phyloP scores from a whole-genome alignment of 2,329 filamentous ascomycete species.

The Talaromyces sp. region DNA sequence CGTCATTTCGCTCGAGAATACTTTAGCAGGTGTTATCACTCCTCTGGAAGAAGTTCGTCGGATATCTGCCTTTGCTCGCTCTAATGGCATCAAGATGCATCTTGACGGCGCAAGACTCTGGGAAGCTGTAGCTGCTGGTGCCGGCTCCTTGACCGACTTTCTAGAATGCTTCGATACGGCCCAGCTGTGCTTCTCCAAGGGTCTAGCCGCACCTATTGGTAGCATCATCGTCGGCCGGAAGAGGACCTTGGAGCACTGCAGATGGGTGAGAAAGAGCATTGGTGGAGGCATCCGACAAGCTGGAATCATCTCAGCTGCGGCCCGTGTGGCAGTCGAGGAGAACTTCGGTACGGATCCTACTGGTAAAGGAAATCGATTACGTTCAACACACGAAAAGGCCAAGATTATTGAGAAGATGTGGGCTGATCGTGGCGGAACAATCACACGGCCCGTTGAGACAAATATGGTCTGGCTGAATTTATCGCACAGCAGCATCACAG shows the following conservation, averaged over 20 bases:
- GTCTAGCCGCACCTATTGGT: constrained; percentile 17
- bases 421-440: constrained; percentile 50
- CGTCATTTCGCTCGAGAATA: constrained; percentile 53
- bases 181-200: constrained; percentile 20
- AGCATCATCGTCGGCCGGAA: constrained; percentile 13
- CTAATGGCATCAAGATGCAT: constrained; percentile 18
- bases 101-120: constrained; percentile 19
- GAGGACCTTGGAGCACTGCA: constrained; percentile 12
- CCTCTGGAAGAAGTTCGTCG: constrained; percentile 16
- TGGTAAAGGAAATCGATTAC: constrained; percentile 22
- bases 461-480: constrained; percentile 20
- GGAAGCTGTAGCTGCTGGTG: constrained; percentile 16
- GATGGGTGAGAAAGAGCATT: constrained; percentile 17
- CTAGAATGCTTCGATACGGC: constrained; percentile 19
- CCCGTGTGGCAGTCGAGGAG: constrained; percentile 27
- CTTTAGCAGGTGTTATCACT: constrained; percentile 20
- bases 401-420: constrained; percentile 27
- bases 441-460: constrained; percentile 39
- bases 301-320: constrained; percentile 27
- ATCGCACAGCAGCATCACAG: not conserved
- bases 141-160: constrained; percentile 17
- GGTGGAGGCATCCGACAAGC: constrained; percentile 20
- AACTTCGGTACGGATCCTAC: constrained; percentile 24
- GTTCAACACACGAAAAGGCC: constrained; percentile 24
- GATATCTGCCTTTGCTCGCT: constrained; percentile 19